Evolutionary conservation across 2,329 filamentous ascomycete genomes (phyloP).

Genomic region (Polytolypa hystricis): DNA sequence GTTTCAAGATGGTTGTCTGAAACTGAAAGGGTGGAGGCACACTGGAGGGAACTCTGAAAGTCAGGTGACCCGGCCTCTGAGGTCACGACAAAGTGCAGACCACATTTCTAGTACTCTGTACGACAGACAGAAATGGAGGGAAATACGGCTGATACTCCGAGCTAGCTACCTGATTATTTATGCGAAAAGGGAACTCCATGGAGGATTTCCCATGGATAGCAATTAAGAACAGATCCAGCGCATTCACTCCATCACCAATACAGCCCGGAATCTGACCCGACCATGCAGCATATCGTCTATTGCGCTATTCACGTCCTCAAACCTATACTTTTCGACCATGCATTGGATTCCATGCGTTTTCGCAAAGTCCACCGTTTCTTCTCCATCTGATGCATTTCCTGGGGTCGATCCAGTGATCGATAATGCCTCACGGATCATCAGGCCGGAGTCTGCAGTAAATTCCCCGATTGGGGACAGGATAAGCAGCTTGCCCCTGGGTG

Average conservation of each 20-base stretch:
- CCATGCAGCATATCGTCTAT: constrained; percentile 39
- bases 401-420: constrained; percentile 42
- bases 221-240: no score
- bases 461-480: constrained; percentile 20
- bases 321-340: constrained; percentile 42
- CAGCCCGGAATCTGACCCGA: constrained; percentile 41
- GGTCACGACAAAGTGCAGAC: no score
- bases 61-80: no score
- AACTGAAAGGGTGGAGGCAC: no score
- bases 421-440: constrained; percentile 32
- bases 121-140: no score
- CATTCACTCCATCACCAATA: constrained; percentile 36
- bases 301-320: constrained; percentile 40
- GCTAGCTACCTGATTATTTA: no score
- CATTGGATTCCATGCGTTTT: constrained; percentile 38
- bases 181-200: no score
- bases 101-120: no score
- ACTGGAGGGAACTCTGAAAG: no score
- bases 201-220: no score
- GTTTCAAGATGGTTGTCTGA: no score
- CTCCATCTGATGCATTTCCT: constrained; percentile 42
- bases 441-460: constrained; percentile 7
- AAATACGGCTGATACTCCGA: no score
- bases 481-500: constrained; percentile 25
- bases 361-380: constrained; percentile 43